These are phyloP conservation scores for Bipolaris sorokiniana DNA, from an alignment of 2,329 filamentous ascomycete genomes.

Conservation along the genomic window DNA sequence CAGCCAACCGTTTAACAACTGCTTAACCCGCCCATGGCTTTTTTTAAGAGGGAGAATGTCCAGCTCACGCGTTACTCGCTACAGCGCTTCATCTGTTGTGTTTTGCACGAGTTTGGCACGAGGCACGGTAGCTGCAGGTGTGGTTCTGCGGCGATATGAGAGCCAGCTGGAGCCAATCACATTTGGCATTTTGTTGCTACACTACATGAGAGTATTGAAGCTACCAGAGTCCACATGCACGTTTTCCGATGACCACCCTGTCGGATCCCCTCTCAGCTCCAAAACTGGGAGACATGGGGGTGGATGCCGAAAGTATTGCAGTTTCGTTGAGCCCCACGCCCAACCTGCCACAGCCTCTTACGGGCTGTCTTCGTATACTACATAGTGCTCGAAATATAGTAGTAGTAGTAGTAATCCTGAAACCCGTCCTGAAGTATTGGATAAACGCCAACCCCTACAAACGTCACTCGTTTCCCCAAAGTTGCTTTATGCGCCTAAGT, in stretches of 20 bases:
- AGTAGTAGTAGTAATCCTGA: background rate
- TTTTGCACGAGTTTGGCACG: constrained; percentile 19
- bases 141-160: constrained; percentile 28
- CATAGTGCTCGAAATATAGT: background rate
- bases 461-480: constrained; percentile 20
- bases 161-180: constrained; percentile 26
- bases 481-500: constrained; percentile 24
- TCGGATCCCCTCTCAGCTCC: constrained; percentile 30
- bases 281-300: constrained; percentile 27
- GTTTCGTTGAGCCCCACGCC: constrained; percentile 11
- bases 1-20: constrained; percentile 17
- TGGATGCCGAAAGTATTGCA: background rate
- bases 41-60: background rate
- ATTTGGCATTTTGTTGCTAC: constrained; percentile 18
- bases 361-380: background rate
- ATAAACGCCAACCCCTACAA: constrained; percentile 25
- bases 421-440: constrained; percentile 27
- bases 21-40: background rate
- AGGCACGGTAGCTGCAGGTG: constrained; percentile 13
- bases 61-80: background rate
- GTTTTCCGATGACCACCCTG: constrained; percentile 38
- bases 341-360: constrained; percentile 3
- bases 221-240: constrained; percentile 35
- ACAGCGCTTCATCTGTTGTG: constrained; percentile 18
- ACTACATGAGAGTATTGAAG: constrained; percentile 25